A percentile compares a stretch with the other conserved stretches of the same genome.
Evolutionary conservation across 2,329 filamentous ascomycete genomes (phyloP).

Genomic region (Fusarium sarcochroum): DNA sequence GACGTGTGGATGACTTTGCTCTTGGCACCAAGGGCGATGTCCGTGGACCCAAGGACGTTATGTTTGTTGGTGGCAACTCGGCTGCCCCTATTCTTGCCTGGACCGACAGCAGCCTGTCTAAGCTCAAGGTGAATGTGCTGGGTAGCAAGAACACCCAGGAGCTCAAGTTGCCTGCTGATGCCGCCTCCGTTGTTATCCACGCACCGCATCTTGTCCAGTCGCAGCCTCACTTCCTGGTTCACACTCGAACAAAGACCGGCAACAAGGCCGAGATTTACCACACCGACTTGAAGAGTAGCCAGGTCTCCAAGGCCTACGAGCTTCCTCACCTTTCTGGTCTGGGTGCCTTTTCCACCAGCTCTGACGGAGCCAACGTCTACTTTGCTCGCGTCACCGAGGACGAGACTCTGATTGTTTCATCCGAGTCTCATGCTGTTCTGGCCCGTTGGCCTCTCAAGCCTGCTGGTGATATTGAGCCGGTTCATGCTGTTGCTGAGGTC

Average conservation of each 20-base stretch:
- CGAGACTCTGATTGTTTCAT: slow-evolving; percentile 81
- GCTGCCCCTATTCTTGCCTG: slow-evolving; percentile 82
- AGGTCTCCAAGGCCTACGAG: slow-evolving; percentile 82
- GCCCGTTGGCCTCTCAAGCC: slow-evolving; percentile 77
- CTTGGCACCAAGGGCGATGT: slow-evolving; percentile 83
- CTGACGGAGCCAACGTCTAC: slow-evolving; percentile 84
- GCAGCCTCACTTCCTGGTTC: slow-evolving; percentile 86
- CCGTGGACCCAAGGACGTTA: slow-evolving; percentile 72
- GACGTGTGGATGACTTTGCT: slow-evolving; percentile 77
- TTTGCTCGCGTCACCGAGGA: slow-evolving; percentile 86
- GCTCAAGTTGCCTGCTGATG: slow-evolving; percentile 64
- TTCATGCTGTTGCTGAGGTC: slow-evolving; percentile 86
- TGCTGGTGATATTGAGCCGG: slow-evolving; percentile 59
- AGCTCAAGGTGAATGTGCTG: slow-evolving; percentile 79
- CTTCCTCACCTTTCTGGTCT: slow-evolving; percentile 78
- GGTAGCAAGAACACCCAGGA: slow-evolving; percentile 70
- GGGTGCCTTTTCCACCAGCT: slow-evolving; percentile 85
- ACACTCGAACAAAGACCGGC: slow-evolving; percentile 77
- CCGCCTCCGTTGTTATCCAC: slow-evolving; percentile 74
- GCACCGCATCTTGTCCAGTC: slow-evolving; percentile 80
- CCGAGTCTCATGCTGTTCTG: slow-evolving; percentile 80
- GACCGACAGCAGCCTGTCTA: slow-evolving; percentile 74
- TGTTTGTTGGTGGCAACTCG: slow-evolving; percentile 83
- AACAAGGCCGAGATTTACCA: slow-evolving; percentile 92
- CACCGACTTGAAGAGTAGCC: slow-evolving; percentile 78